Percentiles rank a stretch among this genome's conserved stretches.
These are phyloP conservation scores for Diatrype stigma DNA, from an alignment of 2,329 filamentous ascomycete species.

Conservation along the genomic window DNA sequence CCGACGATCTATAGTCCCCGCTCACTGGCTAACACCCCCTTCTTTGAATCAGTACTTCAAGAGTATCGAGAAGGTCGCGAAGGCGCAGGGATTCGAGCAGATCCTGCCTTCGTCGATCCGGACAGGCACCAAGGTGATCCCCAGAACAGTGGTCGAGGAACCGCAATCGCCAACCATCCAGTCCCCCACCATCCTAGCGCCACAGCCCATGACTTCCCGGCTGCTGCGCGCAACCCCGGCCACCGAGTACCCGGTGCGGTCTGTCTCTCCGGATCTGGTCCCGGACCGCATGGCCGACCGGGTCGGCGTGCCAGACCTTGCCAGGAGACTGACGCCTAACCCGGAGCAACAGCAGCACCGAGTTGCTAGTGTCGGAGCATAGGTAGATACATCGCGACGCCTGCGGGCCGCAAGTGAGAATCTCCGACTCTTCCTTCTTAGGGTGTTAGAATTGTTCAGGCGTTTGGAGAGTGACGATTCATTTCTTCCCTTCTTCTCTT, in stretches of 20 bases:
- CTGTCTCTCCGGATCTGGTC: conserved; percentile 55
- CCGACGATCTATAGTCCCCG: background rate
- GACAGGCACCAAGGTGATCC: conserved; percentile 41
- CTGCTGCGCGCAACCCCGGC: conserved; percentile 52
- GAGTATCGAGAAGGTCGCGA: conserved; percentile 63
- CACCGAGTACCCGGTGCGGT: conserved; percentile 51
- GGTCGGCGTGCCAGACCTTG: conserved; percentile 44
- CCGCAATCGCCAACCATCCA: conserved; percentile 31
- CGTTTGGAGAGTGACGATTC: background rate
- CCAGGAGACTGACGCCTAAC: conserved; percentile 27
- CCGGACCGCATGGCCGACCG: conserved; percentile 60
- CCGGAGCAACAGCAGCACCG: conserved; percentile 27
- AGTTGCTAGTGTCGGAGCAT: conserved; percentile 27
- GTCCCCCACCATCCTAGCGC: conserved; percentile 44
- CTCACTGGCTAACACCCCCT: conserved; percentile 1
- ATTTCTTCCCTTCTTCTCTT: too few species aligned
- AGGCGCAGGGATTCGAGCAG: conserved; percentile 52
- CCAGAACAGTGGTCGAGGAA: conserved; percentile 38
- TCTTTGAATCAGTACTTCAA: conserved; percentile 62
- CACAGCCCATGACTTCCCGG: conserved; percentile 52
- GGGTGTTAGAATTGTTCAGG: background rate
- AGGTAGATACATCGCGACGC: too few species aligned
- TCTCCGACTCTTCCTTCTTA: too few species aligned
- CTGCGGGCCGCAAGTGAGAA: too few species aligned
- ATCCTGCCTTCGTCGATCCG: conserved; percentile 54